Evolutionary conservation across 495 filamentous ascomycete species (phyloP), one percentile per base, ranked within the genome.

Genomic region (Xanthoparmelia taractica): DNA sequence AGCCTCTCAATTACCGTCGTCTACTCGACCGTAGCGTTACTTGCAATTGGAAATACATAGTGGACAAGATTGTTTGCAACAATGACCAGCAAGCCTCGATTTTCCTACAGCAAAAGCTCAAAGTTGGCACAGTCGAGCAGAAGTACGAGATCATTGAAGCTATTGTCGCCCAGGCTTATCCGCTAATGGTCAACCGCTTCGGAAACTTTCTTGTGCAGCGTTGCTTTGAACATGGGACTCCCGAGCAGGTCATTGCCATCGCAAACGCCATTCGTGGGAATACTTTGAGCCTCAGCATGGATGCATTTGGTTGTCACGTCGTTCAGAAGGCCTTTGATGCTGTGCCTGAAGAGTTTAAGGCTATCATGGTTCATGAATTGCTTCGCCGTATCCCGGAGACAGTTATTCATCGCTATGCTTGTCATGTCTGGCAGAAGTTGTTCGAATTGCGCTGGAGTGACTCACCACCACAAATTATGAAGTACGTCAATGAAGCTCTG

Each of bases 381-480:
- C 83, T 97, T 48, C 90, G 93, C 67, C 87, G 92, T 47, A 97
- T 98, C 64, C 94, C 95, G 0, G 95, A 98, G 75, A 98, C 95
- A 15, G 93, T 98, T 61, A 90, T 97, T 71, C 94, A 98, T 76
- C 88, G 95, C 67, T 97, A 98, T 76, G 92, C 94, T 59, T 98
- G 94, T 66, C 94, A 98, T 72, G 94, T 98, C 66, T 98, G 94
- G 94, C 94, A 98, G 79, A 98, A 98, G 79, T 84, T 98, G n/a
- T 98, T 98, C 67, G 94, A 98, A 74, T 80, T 98, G 70, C 85
- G 94, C 66, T 98, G 94, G 94, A 89, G 84, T 64, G 88, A 91
- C 63, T 90, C 92, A 60, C 95, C 94, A 18, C 94, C 94, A 27
- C 92, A 97, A 74, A 95, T 98, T 73, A 97, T 98, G 94, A 88